phyloP scores from a whole-genome alignment of 164 flowering plant genomes.

The Magnolia changhungtana region DNA sequence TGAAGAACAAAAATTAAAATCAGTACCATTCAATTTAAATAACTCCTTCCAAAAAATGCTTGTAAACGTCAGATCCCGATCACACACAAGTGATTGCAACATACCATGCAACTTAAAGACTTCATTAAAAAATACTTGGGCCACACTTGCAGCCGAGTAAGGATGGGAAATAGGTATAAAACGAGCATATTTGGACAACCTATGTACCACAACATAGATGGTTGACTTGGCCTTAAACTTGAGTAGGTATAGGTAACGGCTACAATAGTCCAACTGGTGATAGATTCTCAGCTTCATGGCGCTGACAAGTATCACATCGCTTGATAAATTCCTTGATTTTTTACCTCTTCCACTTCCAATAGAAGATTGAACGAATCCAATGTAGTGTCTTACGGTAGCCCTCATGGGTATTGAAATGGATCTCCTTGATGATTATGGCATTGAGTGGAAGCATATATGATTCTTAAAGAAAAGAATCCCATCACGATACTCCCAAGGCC shows the following conservation, averaged over 20 bases:
- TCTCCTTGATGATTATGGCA: too few relatives aligned
- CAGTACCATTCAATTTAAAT: not conserved
- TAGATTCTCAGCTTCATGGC: not conserved
- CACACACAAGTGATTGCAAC: not conserved
- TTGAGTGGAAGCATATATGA: too few relatives aligned
- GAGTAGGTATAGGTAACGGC: conserved; percentile 4
- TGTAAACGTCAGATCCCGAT: not conserved
- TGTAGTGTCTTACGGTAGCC: not conserved
- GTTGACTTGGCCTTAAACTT: not conserved
- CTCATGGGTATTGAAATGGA: too few relatives aligned
- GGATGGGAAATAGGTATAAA: too few relatives aligned
- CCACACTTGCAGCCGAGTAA: not conserved
- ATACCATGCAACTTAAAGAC: not conserved
- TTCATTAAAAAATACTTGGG: not conserved
- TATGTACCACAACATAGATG: too few relatives aligned
- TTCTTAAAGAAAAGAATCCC: too few relatives aligned
- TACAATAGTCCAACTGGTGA: not conserved
- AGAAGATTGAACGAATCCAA: not conserved
- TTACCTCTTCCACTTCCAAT: not conserved
- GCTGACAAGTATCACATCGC: not conserved
- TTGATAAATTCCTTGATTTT: not conserved
- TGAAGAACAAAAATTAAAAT: not conserved
- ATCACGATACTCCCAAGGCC: too few relatives aligned
- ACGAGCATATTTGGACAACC: too few relatives aligned
- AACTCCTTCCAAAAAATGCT: not conserved